A percentile compares a stretch with the other conserved stretches of the same genome.
Conservation (phyloP, 2,329 filamentous ascomycete genomes). For the Trichoderma endophyticum region DNA sequence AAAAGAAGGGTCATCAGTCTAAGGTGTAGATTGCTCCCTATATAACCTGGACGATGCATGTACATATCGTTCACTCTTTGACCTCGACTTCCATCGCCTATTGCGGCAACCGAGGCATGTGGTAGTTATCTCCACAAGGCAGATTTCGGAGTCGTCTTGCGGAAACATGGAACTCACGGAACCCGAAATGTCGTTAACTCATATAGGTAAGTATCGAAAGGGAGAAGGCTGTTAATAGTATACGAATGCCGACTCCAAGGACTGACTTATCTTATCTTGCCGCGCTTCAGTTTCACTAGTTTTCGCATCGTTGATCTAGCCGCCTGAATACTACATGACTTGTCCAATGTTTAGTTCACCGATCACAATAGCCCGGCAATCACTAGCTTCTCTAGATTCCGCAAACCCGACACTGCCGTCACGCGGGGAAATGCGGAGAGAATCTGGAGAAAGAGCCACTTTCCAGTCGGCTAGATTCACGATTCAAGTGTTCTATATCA, state of each 20-base stretch:
- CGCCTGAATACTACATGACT: not conserved
- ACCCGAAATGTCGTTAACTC: not conserved
- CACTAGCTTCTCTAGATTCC: not conserved
- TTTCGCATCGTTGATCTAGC: not conserved
- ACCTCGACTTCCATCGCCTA: not conserved
- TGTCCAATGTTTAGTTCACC: not conserved
- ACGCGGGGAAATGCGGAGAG: not conserved
- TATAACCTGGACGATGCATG: not conserved
- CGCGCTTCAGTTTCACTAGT: not conserved
- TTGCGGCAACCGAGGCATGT: not conserved
- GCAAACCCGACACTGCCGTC: not conserved
- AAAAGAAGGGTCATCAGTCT: not conserved
- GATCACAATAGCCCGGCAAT: not conserved
- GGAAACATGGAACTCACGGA: not conserved
- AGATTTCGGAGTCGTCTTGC: not conserved
- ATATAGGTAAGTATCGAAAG: not conserved
- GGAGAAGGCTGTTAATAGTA: not conserved
- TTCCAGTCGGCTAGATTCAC: not conserved
- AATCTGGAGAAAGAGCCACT: not conserved
- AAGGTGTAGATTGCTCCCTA: not conserved
- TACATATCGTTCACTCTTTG: not conserved
- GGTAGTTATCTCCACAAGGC: not conserved
- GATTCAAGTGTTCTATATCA: not conserved
- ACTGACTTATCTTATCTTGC: not conserved
- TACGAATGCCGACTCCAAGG: not conserved